Conservation (phyloP, 768 basidiomycete species). For the Pulveroboletus sp. region DNA sequence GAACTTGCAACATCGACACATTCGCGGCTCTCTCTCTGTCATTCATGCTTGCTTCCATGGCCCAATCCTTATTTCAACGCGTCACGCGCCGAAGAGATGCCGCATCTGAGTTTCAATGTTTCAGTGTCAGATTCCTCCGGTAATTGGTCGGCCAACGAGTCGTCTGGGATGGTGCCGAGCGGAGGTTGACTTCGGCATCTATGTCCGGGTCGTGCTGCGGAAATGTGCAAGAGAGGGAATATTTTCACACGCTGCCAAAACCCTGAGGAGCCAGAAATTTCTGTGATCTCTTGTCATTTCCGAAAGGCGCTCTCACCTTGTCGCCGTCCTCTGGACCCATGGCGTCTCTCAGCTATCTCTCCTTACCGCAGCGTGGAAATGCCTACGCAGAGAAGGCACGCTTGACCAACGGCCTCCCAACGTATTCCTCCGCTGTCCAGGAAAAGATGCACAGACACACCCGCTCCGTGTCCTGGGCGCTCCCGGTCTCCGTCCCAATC, state of each 20-base stretch:
- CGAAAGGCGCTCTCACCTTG: constrained; percentile 19
- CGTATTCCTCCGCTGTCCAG: constrained; percentile 53
- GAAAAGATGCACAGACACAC: constrained; percentile 58
- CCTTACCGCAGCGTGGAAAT: constrained; percentile 42
- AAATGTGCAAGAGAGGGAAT: constrained; percentile 23
- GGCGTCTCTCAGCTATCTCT: constrained; percentile 47
- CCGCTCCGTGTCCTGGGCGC: constrained; percentile 49
- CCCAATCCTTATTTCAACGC: too few relatives aligned
- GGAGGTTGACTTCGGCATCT: too few relatives aligned
- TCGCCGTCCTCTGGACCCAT: constrained; percentile 24
- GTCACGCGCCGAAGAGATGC: too few relatives aligned
- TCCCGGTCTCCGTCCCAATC: constrained; percentile 54
- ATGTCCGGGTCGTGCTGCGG: constrained; percentile 16
- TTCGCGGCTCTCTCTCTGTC: too few relatives aligned
- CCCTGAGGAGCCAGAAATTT: constrained; percentile 14
- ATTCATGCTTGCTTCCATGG: constrained; percentile 54
- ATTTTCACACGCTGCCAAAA: constrained; percentile 17
- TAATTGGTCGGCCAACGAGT: too few relatives aligned
- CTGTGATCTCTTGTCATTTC: constrained; percentile 1
- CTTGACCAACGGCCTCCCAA: constrained; percentile 41
- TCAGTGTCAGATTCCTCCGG: too few relatives aligned
- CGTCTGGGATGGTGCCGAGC: too few relatives aligned
- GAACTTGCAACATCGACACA: too few relatives aligned
- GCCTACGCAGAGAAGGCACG: constrained; percentile 42
- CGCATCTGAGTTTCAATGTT: too few relatives aligned